Percentiles rank a stretch among this genome's conserved stretches.
Evolutionary conservation across 768 basidiomycete genomes (phyloP).

Genomic region (Trametes punicea): DNA sequence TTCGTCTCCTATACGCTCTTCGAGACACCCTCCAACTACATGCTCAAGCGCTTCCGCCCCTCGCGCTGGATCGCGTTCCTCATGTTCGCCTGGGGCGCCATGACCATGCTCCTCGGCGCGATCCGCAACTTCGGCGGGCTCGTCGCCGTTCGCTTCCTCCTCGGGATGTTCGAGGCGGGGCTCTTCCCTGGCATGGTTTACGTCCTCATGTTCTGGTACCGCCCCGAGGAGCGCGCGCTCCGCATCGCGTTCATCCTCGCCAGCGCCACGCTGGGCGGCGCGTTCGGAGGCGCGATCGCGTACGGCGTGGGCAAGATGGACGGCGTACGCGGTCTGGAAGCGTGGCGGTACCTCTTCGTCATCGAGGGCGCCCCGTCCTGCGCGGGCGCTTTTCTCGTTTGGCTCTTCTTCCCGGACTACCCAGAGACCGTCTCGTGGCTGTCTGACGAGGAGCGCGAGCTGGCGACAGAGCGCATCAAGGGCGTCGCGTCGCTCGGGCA

Average conservation of each 20-base stretch:
- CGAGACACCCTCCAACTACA: constrained; percentile 40
- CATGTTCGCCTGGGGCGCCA: constrained; percentile 39
- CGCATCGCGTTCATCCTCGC: constrained; percentile 32
- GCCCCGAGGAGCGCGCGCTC: constrained; percentile 30
- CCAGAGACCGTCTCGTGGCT: constrained; percentile 47
- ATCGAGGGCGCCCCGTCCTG: constrained; percentile 48
- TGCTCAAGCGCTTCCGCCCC: constrained; percentile 37
- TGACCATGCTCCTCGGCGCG: constrained; percentile 37
- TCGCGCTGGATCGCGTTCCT: constrained; percentile 39
- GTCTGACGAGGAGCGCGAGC: constrained; percentile 38
- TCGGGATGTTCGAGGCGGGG: constrained; percentile 42
- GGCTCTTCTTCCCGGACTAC: constrained; percentile 44
- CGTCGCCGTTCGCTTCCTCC: constrained; percentile 35
- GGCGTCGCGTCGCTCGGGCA: constrained; percentile 37
- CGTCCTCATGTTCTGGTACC: constrained; percentile 47
- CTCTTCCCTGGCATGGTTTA: constrained; percentile 42
- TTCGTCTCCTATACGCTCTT: constrained; percentile 39
- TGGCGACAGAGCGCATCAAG: constrained; percentile 37
- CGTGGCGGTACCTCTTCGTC: constrained; percentile 38
- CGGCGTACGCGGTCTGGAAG: constrained; percentile 25
- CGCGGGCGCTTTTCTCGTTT: constrained; percentile 32
- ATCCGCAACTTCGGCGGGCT: constrained; percentile 38
- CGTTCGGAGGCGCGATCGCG: constrained; percentile 33
- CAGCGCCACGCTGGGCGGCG: constrained; percentile 30
- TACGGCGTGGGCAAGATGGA: constrained; percentile 32